Evolutionary conservation across 352 stramenopile species (phyloP).

Genomic region (Pythium myriotylum): DNA sequence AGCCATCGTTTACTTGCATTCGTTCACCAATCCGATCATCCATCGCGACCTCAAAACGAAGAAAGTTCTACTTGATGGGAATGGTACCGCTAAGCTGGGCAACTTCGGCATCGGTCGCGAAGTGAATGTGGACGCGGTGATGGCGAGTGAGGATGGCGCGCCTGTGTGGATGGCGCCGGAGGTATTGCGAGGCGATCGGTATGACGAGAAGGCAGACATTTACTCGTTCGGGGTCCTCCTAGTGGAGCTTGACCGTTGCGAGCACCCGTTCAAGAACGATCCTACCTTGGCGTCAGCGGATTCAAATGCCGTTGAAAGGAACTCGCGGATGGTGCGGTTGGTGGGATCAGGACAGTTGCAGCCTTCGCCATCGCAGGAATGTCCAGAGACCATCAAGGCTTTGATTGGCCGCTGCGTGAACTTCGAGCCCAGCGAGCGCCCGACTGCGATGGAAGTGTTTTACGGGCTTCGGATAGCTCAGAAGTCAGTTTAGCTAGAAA

Average conservation of each 20-base stretch:
- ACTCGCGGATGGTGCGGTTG: not conserved
- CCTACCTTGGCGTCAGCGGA: no score
- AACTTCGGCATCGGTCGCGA: conserved; percentile 17
- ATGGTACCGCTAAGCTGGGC: conserved; percentile 9
- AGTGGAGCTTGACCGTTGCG: conserved; percentile 27
- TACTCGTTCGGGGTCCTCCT: conserved; percentile 32
- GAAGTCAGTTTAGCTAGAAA: not conserved
- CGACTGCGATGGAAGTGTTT: conserved; percentile 11
- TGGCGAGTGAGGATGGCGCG: conserved; percentile 24
- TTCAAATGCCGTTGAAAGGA: not conserved
- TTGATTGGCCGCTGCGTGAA: not conserved
- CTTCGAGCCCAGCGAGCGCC: not conserved
- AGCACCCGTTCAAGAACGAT: conserved; percentile 2
- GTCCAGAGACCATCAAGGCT: not conserved
- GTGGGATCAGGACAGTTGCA: not conserved
- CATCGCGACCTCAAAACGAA: conserved; percentile 19
- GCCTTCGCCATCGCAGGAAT: not conserved
- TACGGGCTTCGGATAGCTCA: conserved; percentile 1
- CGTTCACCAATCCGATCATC: conserved; percentile 14
- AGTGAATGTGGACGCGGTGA: conserved; percentile 8
- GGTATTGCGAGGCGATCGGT: conserved; percentile 25
- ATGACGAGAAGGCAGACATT: conserved; percentile 32
- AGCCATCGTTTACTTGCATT: conserved; percentile 24
- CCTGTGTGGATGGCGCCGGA: conserved; percentile 30
- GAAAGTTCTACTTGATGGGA: conserved; percentile 12